Base-by-base conservation (phyloP, 257 asterid genomes). In the Rubia yunnanensis region DNA sequence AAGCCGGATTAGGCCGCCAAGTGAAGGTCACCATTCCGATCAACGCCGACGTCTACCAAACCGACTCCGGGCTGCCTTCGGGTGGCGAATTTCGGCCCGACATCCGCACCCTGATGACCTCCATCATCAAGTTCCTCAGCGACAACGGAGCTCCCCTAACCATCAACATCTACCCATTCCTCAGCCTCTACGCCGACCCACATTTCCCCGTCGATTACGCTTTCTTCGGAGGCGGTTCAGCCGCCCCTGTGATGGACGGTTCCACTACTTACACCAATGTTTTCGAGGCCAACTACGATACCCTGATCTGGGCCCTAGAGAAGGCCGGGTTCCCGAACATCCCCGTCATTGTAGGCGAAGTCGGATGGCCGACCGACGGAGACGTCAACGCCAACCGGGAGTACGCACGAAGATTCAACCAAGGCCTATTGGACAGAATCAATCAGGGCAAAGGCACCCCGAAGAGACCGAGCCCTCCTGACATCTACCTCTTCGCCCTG, bases 301-400 rank as follows among this genome's bases (percentile, higher is more conserved):
- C 98, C 46, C 79, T 92, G 4, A 79, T 92, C 3, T 72, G 84
- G 60, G 91, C 97, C 67, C 82, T 92, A 10, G 98, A 92, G 60
- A 92, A 82, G 53, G 86, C 76, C 64, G 98, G 98, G 0, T 87
- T 68, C 39, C 68, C 85, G 0, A 68, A 82, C 1, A n/a, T 87
- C 3, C 94, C 95, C 1, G 32, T 89, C 58, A 81, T 92, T 18
- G 64, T 92, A 39, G 98, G 98, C 1, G 98, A 92, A 63, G 81
- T 92, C 24, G 97, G 98, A 0, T 89, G 98, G 98, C 98, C 98
- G 0, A 72, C 96, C 0, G 98, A 92, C 18, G 97, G 97, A 0
- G 79, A 80, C 32, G 17, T 74, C 4, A 85, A 84, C 28, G 95
- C 98, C 0, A 92, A 87, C 62, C 17, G 41, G 0, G 77, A 64